phyloP scores from a whole-genome alignment of 495 filamentous ascomycete species.

The Chaetomium fimeti region DNA sequence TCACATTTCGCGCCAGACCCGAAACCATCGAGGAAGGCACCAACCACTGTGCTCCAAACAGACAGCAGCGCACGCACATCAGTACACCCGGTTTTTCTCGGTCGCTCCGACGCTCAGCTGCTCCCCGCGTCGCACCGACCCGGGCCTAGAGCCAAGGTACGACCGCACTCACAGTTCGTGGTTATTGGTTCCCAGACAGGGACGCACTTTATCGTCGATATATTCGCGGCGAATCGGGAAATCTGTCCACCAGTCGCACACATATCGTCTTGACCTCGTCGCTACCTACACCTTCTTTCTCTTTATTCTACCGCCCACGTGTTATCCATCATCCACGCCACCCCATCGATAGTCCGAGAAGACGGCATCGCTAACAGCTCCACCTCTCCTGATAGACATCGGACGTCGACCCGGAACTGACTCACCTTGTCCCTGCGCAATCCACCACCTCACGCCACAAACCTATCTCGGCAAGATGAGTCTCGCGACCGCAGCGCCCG shows the following conservation, averaged over 20 bases:
- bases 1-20: background rate
- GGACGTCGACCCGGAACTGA: background rate
- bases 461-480: constrained; percentile 27
- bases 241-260: constrained; percentile 27
- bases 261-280: constrained; percentile 20
- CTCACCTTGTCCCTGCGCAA: background rate
- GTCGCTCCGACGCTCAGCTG: constrained; percentile 20
- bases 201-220: constrained; percentile 28
- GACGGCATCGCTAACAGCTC: constrained; percentile 5
- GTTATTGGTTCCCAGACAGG: constrained; percentile 23
- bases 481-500: constrained; percentile 28
- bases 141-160: constrained; percentile 27
- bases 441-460: background rate
- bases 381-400: background rate
- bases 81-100: constrained; percentile 1
- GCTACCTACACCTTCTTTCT: constrained; percentile 25
- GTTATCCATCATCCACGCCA: background rate
- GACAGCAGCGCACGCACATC: no score
- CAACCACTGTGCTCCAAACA: background rate
- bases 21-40: background rate
- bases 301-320: no score
- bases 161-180: constrained; percentile 15
- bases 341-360: background rate
- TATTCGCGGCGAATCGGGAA: constrained; percentile 35
- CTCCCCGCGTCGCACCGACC: constrained; percentile 17